Evolutionary conservation across 1,284 basidiomycete species (phyloP), one percentile per base, ranked within the genome.

Genomic region (Agaricales sp.): DNA sequence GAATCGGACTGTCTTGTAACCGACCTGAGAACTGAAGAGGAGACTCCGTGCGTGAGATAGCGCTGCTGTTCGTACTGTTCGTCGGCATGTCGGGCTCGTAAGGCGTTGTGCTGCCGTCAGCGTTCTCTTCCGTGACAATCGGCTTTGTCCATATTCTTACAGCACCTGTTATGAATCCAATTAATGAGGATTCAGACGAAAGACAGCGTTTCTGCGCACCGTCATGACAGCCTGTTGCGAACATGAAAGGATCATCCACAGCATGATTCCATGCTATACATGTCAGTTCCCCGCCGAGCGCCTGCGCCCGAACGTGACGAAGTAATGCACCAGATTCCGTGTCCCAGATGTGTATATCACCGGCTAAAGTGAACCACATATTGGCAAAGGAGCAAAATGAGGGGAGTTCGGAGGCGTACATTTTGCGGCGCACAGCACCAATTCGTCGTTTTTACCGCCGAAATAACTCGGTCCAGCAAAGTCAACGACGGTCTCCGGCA

Each of bases 301-400:
- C 69, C 56, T 80, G 77, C 25, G 78, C 72, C 18, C 74, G 76
- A 52, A 88, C 70, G 54, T 80, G 74, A 52, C 84, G 82, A 2
- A 88, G 65, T 2, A 83, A 63, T 18, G 76, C 71, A 6, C 75
- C 87, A 4, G 82, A 82, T 62, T 87, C 82, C 51, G 79, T 75
- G 58, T 89, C 86, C 87, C 87, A 89, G n/a, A 89, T 84, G 57
- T 87, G 81, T 23, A 89, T 79, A 57, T 87, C 83, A 1, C 87
- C 86, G 53, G 74, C 86, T 87, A 50, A 2, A 19, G n/a, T n/a
- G n/a, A n/a, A n/a, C n/a, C n/a, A n/a, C n/a, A n/a, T n/a, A n/a
- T n/a, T n/a, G n/a, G n/a, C n/a, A n/a, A 45, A 45, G n/a, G 44
- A 23, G 35, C 3, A 21, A 38, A 44, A 14, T 35, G 26, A 46